phyloP scores from a whole-genome alignment of 768 basidiomycete species.

The Asterophora parasitica region DNA sequence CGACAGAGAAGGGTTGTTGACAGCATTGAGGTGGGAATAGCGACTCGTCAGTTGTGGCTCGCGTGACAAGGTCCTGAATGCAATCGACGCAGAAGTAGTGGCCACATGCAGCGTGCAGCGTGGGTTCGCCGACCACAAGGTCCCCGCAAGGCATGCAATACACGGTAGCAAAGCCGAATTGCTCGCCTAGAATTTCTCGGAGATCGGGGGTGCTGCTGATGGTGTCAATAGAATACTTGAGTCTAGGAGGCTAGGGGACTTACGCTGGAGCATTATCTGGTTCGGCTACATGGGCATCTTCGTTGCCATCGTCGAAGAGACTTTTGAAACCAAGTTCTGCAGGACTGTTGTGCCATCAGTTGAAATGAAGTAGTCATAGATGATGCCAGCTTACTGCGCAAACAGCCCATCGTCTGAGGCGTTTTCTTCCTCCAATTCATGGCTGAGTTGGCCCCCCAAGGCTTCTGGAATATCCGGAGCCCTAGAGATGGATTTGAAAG shows the following conservation, averaged over 20 bases:
- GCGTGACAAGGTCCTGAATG: conserved; percentile 33
- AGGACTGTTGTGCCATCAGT: too few species aligned
- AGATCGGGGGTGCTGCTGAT: conserved; percentile 1
- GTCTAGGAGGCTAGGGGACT: not conserved
- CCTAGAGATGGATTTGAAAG: too few species aligned
- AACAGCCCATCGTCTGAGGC: too few species aligned
- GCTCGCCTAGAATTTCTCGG: conserved; percentile 8
- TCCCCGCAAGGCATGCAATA: conserved; percentile 15
- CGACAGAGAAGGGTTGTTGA: conserved; percentile 28
- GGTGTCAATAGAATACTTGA: not conserved
- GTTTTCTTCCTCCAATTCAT: too few species aligned
- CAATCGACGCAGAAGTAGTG: conserved; percentile 47
- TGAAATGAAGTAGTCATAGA: too few species aligned
- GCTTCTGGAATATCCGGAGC: not conserved
- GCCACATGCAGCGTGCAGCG: conserved; percentile 37
- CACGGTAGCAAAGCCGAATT: conserved; percentile 14
- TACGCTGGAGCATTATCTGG: not conserved
- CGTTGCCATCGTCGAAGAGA: not conserved
- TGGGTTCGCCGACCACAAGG: conserved; percentile 18
- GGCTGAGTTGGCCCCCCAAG: not conserved
- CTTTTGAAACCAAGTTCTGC: too few species aligned
- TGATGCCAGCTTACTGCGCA: too few species aligned
- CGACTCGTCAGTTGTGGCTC: conserved; percentile 44
- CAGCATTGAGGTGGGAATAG: conserved; percentile 53
- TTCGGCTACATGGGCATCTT: not conserved